Evolutionary conservation across 2,329 filamentous ascomycete species (phyloP).

Genomic region (Monosporascus sp.): DNA sequence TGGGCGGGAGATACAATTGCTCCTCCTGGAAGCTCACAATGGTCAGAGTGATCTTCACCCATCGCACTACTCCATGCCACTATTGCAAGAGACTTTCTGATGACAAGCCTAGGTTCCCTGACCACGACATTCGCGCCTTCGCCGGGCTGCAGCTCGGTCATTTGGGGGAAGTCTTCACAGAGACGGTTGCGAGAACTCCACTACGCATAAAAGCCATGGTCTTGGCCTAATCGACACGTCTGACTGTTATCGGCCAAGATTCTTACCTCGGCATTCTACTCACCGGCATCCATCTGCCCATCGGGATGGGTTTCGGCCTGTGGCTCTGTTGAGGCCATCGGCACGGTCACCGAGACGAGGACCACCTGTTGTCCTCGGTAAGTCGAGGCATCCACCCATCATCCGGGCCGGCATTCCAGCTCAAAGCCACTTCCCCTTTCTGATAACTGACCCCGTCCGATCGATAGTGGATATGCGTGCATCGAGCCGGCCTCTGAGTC

Average conservation of each 20-base stretch:
- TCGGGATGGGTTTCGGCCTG: conserved; percentile 6
- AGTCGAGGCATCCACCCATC: background rate
- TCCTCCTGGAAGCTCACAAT: no score
- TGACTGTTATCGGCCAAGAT: conserved; percentile 5
- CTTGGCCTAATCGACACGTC: conserved; percentile 7
- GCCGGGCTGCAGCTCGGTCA: conserved; percentile 2
- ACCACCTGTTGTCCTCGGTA: conserved; percentile 9
- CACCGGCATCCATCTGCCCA: conserved; percentile 5
- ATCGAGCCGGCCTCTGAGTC: conserved; percentile 1
- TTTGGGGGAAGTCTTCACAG: conserved; percentile 4
- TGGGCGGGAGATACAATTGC: background rate
- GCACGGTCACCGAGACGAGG: conserved; percentile 4
- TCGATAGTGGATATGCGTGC: conserved; percentile 3
- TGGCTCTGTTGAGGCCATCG: background rate
- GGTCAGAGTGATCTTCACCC: no score
- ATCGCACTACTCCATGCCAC: no score
- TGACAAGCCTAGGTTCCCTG: conserved; percentile 3
- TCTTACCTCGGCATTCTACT: conserved; percentile 4
- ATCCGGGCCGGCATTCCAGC: background rate
- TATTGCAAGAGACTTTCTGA: background rate
- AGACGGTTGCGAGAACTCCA: conserved; percentile 5
- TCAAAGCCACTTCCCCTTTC: background rate
- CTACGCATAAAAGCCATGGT: conserved; percentile 4
- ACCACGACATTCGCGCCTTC: conserved; percentile 7
- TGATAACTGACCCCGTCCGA: background rate